These are phyloP conservation scores for Emericellopsis cladophorae DNA, from an alignment of 2,329 filamentous ascomycete species.

Conservation along the genomic window DNA sequence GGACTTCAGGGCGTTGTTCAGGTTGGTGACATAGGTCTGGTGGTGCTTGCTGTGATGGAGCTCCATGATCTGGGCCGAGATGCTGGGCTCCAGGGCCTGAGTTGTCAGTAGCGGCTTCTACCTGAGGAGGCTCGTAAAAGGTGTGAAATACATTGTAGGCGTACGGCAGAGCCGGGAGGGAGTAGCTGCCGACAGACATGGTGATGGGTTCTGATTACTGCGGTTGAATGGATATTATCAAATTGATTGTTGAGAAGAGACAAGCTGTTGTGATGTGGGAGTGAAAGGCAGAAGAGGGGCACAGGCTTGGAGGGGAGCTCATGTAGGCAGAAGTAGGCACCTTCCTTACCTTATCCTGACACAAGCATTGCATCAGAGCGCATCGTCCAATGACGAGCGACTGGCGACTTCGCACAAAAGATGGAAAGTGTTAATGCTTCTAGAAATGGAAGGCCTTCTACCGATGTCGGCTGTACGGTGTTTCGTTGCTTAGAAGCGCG, in stretches of 20 bases:
- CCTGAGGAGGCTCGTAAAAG: background rate
- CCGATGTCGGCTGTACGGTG: too few species aligned
- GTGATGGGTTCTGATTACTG: background rate
- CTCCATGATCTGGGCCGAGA: slow-evolving; percentile 70
- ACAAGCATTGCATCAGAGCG: too few species aligned
- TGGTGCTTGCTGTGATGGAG: slow-evolving; percentile 72
- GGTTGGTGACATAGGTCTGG: slow-evolving; percentile 64
- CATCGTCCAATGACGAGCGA: too few species aligned
- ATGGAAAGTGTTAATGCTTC: too few species aligned
- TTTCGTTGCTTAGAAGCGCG: too few species aligned
- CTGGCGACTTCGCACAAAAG: too few species aligned
- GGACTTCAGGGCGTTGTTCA: slow-evolving; percentile 53
- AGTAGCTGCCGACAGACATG: slow-evolving; percentile 34
- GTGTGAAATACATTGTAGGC: slow-evolving; percentile 49
- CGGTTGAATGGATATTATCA: too few species aligned
- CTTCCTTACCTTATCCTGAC: background rate
- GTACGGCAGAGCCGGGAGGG: slow-evolving; percentile 54
- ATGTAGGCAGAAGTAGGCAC: background rate
- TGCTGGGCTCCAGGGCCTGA: slow-evolving; percentile 59
- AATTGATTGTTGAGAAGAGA: too few species aligned
- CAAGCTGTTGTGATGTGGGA: too few species aligned
- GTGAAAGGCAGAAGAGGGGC: too few species aligned
- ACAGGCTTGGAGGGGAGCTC: background rate
- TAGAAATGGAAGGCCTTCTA: too few species aligned
- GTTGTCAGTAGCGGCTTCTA: background rate